These are phyloP conservation scores for Phaffia rhodozyma DNA, from an alignment of 1,284 basidiomycete species.

Conservation along the genomic window DNA sequence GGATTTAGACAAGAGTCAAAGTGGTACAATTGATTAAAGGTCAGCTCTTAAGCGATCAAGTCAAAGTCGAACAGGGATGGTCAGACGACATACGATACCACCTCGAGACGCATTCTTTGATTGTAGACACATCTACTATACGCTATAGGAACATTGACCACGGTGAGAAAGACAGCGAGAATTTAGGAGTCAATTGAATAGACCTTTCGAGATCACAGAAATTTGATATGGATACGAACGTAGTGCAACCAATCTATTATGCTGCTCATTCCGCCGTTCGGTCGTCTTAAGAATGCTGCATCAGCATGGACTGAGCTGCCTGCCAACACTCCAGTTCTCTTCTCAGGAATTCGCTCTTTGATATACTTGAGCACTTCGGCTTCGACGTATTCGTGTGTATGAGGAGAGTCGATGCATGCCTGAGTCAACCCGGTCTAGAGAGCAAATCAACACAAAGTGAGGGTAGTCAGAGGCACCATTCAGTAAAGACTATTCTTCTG, in stretches of 20 bases:
- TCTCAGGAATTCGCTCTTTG: constrained; percentile 36
- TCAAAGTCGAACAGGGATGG: neutral
- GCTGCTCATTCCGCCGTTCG: constrained; percentile 7
- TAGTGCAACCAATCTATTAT: constrained; percentile 15
- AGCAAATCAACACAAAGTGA: neutral
- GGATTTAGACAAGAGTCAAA: too few species aligned
- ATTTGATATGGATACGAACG: neutral
- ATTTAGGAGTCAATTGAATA: neutral
- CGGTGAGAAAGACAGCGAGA: neutral
- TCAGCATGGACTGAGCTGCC: constrained; percentile 43
- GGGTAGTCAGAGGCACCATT: neutral
- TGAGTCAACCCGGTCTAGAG: constrained; percentile 31
- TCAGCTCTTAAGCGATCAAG: too few species aligned
- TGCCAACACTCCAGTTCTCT: constrained; percentile 36
- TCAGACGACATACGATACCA: neutral
- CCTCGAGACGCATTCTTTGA: constrained; percentile 3
- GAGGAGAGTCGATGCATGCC: constrained; percentile 31
- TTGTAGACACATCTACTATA: constrained; percentile 15
- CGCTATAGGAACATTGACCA: neutral
- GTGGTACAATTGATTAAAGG: too few species aligned
- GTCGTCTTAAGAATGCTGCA: constrained; percentile 26
- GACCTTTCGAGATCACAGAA: neutral
- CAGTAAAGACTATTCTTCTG: neutral
- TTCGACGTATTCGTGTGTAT: constrained; percentile 34
- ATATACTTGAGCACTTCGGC: constrained; percentile 37